Conservation (phyloP, 2,329 filamentous ascomycete species). For the Alternaria angustiovoidea region DNA sequence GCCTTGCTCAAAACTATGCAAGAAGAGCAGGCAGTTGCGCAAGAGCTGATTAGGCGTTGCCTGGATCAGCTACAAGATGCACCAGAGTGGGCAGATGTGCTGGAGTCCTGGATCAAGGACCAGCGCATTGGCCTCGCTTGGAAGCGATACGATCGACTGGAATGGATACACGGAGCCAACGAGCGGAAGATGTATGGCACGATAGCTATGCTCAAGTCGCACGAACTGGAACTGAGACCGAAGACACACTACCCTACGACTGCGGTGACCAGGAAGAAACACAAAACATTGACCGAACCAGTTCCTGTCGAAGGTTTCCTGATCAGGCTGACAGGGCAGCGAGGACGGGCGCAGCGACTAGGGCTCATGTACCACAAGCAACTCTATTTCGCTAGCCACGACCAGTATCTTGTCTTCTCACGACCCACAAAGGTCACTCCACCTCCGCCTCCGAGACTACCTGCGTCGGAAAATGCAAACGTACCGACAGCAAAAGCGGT, state of each 20-base stretch:
- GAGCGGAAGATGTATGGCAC: slow-evolving; percentile 75
- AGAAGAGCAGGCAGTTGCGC: slow-evolving; percentile 65
- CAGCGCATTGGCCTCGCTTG: slow-evolving; percentile 71
- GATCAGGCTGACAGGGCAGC: slow-evolving; percentile 70
- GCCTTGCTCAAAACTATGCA: slow-evolving; percentile 55
- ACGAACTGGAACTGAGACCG: slow-evolving; percentile 71
- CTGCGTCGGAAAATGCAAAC: slow-evolving; percentile 52
- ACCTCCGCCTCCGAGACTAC: slow-evolving; percentile 65
- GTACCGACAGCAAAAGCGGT: slow-evolving; percentile 65
- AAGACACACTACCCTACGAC: slow-evolving; percentile 70
- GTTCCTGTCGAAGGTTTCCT: slow-evolving; percentile 71
- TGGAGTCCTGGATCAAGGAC: slow-evolving; percentile 65
- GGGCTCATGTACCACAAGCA: slow-evolving; percentile 71
- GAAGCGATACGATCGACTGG: slow-evolving; percentile 73
- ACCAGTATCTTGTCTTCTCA: slow-evolving; percentile 70
- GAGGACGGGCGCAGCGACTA: slow-evolving; percentile 64
- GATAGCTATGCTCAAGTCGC: slow-evolving; percentile 71
- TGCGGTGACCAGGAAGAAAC: slow-evolving; percentile 51
- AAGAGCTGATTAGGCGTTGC: slow-evolving; percentile 64
- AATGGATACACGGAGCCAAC: slow-evolving; percentile 72
- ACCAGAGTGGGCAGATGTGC: slow-evolving; percentile 66
- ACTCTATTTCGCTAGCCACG: slow-evolving; percentile 70
- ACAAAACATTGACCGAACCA: slow-evolving; percentile 63
- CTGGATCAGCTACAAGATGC: slow-evolving; percentile 65
- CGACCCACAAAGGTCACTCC: slow-evolving; percentile 65